phyloP scores from a whole-genome alignment of 2,329 filamentous ascomycete species.

The Lachnellula hyalina region DNA sequence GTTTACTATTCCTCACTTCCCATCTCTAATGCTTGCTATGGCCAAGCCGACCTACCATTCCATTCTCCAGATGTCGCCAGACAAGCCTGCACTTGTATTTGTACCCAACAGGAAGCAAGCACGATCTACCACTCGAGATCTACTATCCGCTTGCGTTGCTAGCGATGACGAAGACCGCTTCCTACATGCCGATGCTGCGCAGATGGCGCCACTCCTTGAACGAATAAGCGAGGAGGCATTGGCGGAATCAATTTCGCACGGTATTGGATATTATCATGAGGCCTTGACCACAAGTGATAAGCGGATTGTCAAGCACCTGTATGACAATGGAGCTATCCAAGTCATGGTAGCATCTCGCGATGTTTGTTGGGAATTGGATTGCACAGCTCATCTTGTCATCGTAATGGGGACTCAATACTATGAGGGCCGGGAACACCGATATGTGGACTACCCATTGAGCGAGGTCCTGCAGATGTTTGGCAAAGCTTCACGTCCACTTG shows the following conservation, averaged over 20 bases:
- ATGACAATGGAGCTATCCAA: slow-evolving; percentile 67
- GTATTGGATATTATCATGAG: slow-evolving; percentile 96
- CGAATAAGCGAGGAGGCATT: slow-evolving; percentile 82
- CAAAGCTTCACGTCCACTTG: slow-evolving; percentile 73
- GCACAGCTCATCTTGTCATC: slow-evolving; percentile 82
- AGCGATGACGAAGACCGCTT: slow-evolving; percentile 94
- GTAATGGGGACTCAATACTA: slow-evolving; percentile 99
- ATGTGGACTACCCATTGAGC: slow-evolving; percentile 90
- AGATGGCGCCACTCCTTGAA: slow-evolving; percentile 75
- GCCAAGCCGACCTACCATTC: slow-evolving; percentile 88
- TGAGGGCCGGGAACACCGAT: slow-evolving; percentile 92
- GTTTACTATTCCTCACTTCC: slow-evolving; percentile 93
- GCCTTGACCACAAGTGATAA: slow-evolving; percentile 84
- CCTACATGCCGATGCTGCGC: slow-evolving; percentile 75
- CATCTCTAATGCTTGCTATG: slow-evolving; percentile 98
- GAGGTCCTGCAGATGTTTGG: slow-evolving; percentile 98
- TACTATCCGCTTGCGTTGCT: slow-evolving; percentile 79
- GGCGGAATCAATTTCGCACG: slow-evolving; percentile 84
- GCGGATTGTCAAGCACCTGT: slow-evolving; percentile 89
- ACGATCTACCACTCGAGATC: slow-evolving; percentile 76
- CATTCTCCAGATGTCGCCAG: slow-evolving; percentile 78
- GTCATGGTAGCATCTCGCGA: slow-evolving; percentile 73
- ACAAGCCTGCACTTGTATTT: slow-evolving; percentile 88
- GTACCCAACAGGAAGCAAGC: slow-evolving; percentile 93
- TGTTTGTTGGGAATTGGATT: slow-evolving; percentile 92